These are phyloP conservation scores for Acanthamoeba castellanii DNA, from an alignment of 208 protist species.

Conservation along the genomic window DNA sequence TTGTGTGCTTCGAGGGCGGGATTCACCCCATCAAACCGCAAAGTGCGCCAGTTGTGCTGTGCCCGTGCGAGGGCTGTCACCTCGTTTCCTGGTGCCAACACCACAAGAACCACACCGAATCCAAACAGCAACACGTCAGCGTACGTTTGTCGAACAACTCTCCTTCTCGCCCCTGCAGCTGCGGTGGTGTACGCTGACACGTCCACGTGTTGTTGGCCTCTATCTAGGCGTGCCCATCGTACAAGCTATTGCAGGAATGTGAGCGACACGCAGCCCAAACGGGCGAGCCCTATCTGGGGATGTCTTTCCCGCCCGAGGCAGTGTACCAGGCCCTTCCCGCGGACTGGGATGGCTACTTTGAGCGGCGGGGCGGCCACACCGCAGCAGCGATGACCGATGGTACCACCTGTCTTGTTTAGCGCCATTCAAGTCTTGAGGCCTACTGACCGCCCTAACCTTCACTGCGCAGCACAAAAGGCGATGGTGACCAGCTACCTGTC, in stretches of 20 bases:
- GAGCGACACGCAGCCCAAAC: not conserved
- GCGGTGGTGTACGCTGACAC: too few species aligned
- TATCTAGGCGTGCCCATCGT: not conserved
- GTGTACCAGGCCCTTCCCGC: not conserved
- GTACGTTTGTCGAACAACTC: not conserved
- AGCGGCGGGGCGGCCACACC: not conserved
- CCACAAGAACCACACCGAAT: not conserved
- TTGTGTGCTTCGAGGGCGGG: not conserved
- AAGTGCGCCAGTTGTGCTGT: not conserved
- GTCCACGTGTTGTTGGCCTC: too few species aligned
- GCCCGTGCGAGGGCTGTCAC: not conserved
- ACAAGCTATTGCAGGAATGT: not conserved
- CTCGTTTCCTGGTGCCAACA: slow-evolving; percentile 1
- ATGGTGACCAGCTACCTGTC: not conserved
- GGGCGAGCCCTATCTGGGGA: not conserved
- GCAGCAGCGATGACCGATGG: not conserved
- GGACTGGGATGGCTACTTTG: not conserved
- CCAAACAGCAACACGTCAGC: not conserved
- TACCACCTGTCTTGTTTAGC: not conserved
- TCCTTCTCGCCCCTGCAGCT: not conserved
- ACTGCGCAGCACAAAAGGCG: not conserved
- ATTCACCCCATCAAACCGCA: not conserved
- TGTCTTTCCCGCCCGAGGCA: not conserved
- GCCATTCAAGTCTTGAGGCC: not conserved
- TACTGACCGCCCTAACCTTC: not conserved